These are phyloP conservation scores for Colletotrichum eleusines DNA, from an alignment of 2,329 filamentous ascomycete genomes.

Conservation along the genomic window DNA sequence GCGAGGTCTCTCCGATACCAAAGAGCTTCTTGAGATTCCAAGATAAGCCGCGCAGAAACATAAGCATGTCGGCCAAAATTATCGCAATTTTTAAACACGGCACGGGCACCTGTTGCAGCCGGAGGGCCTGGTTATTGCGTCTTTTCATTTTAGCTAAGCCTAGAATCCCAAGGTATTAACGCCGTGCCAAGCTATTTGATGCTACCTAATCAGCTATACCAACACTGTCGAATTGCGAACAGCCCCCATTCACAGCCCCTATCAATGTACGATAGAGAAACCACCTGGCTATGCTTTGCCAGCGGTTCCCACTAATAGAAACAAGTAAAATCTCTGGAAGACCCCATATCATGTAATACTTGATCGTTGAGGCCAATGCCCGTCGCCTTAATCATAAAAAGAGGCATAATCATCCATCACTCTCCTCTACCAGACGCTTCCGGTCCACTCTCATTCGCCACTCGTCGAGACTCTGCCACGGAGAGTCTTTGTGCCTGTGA, in stretches of 20 bases:
- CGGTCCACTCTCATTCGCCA: background rate
- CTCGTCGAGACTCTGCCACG: conserved; percentile 12
- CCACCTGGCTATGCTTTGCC: conserved; percentile 5
- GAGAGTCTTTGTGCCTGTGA: conserved; percentile 32
- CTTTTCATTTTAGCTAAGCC: background rate
- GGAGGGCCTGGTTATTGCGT: background rate
- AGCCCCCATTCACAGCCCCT: background rate
- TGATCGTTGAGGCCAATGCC: background rate
- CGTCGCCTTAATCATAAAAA: background rate
- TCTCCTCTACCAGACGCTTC: background rate
- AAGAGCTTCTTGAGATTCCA: background rate
- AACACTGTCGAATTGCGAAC: background rate
- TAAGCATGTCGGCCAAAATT: background rate
- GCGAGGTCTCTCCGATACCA: background rate
- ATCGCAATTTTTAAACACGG: background rate
- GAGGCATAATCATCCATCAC: background rate
- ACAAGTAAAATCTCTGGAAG: background rate
- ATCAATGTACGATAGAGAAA: background rate
- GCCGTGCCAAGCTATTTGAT: background rate
- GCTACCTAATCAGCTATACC: background rate
- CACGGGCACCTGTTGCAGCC: background rate
- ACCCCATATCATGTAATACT: background rate
- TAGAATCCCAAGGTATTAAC: background rate
- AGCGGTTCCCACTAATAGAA: conserved; percentile 7
- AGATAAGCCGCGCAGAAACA: background rate